These are phyloP conservation scores for Botrytis galanthina DNA, from an alignment of 2,329 filamentous ascomycete genomes.

Conservation along the genomic window DNA sequence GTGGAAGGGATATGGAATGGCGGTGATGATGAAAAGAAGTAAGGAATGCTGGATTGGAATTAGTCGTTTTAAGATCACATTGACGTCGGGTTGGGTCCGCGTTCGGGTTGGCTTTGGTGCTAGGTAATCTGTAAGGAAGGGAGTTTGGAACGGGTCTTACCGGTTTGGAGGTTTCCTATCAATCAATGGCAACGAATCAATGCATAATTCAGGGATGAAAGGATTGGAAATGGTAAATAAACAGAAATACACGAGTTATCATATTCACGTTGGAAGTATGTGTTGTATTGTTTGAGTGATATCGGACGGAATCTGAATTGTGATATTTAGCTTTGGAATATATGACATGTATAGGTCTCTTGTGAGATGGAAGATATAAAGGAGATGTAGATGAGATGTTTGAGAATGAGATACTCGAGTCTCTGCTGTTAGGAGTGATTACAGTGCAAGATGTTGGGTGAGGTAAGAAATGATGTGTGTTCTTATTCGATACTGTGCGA, in stretches of 20 bases:
- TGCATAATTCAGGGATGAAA: background rate
- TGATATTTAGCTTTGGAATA: background rate
- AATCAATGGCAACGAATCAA: conserved; percentile 1
- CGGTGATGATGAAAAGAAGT: background rate
- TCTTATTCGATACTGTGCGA: background rate
- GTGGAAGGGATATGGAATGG: background rate
- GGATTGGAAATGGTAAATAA: background rate
- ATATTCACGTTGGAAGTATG: background rate
- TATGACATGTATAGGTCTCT: background rate
- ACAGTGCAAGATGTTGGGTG: no score
- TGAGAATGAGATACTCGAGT: background rate
- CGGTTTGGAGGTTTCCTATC: background rate
- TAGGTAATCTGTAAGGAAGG: background rate
- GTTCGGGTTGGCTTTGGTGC: background rate
- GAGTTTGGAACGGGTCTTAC: background rate
- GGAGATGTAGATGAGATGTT: background rate
- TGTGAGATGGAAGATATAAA: background rate
- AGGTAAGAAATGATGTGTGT: background rate
- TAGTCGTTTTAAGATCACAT: background rate
- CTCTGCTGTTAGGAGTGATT: background rate
- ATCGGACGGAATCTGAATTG: background rate
- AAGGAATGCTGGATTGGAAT: background rate
- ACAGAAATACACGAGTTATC: background rate
- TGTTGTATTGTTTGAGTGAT: background rate
- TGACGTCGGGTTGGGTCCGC: background rate